Base-by-base conservation (phyloP, 495 filamentous ascomycete species). In the Tuber aestivum region DNA sequence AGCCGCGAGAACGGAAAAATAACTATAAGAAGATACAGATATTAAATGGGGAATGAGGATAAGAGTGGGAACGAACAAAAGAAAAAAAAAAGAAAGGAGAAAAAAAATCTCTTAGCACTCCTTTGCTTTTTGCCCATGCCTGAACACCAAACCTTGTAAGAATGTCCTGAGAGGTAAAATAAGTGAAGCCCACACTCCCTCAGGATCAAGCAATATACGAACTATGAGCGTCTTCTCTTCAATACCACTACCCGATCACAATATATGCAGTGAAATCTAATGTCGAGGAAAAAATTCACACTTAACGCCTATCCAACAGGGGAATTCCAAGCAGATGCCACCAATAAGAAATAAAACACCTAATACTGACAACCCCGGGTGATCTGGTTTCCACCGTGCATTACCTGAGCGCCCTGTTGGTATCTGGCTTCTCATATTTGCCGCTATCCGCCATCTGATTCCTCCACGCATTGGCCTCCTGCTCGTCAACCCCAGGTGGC, bases 401-500 rank as follows among this genome's bases (percentile, higher is more conserved):
- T n/a, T 35, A 65, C 56, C 56, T 35, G 56, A 65, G 56, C 0
- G 27, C 56, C 56, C 56, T 32, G 56, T 10, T 35, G 40, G 41
- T 73, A 37, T 79, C 78, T 23, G 77, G 16, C 70, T 79, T 79
- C 70, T 79, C 78, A 35, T 79, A 79, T 75, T 79, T 79, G 23
- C 78, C 78, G 32, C 69, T 81, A 71, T 83, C 82, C 5, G 82
- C 82, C 79, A 83, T 73, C 38, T 79, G 74, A 61, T 79, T 83
- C 73, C 82, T 76, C 77, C 74, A 72, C 3, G 77, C 81, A 72
- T 82, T 83, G 50, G 79, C 81, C 40, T 83, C 78, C 32, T 61
- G 76, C 50, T 83, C 81, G 42, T 79, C 78, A 27, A 83, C 75
- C 7, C 81, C 81, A 32, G 75, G 72, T 12, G 81, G 81, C 70